Percentiles rank a stretch among this genome's conserved stretches.
Evolutionary conservation across 345 rosid genomes (phyloP).

Genomic region (Brassica nigra): DNA sequence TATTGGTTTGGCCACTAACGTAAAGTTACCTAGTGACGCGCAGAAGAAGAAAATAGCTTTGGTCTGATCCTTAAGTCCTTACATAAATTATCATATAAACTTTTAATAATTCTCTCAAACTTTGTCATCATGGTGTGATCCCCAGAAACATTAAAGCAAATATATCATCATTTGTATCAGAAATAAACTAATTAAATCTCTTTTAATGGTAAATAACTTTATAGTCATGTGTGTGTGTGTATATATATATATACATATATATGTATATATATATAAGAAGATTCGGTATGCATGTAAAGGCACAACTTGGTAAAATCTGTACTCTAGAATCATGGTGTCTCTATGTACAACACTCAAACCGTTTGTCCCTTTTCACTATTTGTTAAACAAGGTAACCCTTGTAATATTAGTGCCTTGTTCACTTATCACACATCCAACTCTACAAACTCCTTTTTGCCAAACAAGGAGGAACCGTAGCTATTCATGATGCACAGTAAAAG

Average conservation of each 20-base stretch:
- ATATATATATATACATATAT: neutral
- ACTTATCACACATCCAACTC: too few species aligned
- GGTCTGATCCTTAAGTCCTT: neutral
- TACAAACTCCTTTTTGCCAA: too few species aligned
- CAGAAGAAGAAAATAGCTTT: slow-evolving; percentile 44
- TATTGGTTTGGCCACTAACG: slow-evolving; percentile 64
- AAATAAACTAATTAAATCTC: neutral
- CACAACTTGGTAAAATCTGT: neutral
- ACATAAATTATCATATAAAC: neutral
- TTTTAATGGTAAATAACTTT: too few species aligned
- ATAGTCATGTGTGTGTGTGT: neutral
- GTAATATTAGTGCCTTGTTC: too few species aligned
- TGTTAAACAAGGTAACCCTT: neutral
- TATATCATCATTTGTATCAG: neutral
- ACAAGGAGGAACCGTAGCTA: neutral
- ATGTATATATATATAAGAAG: neutral
- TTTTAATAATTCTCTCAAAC: neutral
- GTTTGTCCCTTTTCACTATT: neutral
- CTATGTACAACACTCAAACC: neutral
- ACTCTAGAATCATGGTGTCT: neutral
- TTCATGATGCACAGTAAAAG: neutral
- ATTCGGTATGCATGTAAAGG: neutral
- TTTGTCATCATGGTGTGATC: neutral
- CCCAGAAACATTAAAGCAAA: neutral
- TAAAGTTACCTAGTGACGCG: slow-evolving; percentile 57